Conservation (phyloP, 129 eudicot genomes). For the Escallonia rubra region DNA sequence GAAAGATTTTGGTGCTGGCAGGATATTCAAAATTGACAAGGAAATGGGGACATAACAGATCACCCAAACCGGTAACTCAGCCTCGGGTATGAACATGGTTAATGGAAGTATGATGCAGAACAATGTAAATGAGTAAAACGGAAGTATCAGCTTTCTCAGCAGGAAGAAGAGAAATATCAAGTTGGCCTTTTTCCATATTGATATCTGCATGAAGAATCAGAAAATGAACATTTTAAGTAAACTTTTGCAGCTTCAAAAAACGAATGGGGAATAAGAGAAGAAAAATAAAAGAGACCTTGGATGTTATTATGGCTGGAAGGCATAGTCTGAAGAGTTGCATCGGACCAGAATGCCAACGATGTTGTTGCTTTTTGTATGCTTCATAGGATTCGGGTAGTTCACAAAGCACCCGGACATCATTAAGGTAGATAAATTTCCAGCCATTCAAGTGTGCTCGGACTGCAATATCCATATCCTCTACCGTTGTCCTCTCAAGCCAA, state of each 20-base stretch:
- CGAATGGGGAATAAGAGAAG: neutral
- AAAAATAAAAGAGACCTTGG: slow-evolving; percentile 44
- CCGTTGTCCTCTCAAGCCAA: slow-evolving; percentile 90
- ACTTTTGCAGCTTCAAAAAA: neutral
- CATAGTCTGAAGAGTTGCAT: slow-evolving; percentile 81
- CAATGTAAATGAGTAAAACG: slow-evolving; percentile 89
- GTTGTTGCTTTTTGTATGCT: slow-evolving; percentile 75
- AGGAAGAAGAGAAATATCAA: slow-evolving; percentile 87
- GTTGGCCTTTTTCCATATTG: slow-evolving; percentile 79
- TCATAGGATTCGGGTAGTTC: slow-evolving; percentile 76
- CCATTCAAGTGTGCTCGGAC: slow-evolving; percentile 68
- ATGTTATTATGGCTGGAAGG: slow-evolving; percentile 45
- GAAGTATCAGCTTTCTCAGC: slow-evolving; percentile 72
- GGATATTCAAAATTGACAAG: slow-evolving; percentile 78
- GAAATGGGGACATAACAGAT: slow-evolving; percentile 80
- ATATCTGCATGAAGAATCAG: slow-evolving; percentile 48
- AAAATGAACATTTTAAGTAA: neutral
- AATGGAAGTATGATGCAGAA: slow-evolving; percentile 84
- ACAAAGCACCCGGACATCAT: slow-evolving; percentile 62
- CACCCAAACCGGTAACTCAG: slow-evolving; percentile 82
- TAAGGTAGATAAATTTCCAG: slow-evolving; percentile 61
- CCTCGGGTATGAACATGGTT: slow-evolving; percentile 92
- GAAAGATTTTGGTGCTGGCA: slow-evolving; percentile 87
- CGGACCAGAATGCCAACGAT: slow-evolving; percentile 87
- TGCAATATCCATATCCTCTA: slow-evolving; percentile 76